Conservation (phyloP, 257 asterid genomes). For the Datura wrightii region DNA sequence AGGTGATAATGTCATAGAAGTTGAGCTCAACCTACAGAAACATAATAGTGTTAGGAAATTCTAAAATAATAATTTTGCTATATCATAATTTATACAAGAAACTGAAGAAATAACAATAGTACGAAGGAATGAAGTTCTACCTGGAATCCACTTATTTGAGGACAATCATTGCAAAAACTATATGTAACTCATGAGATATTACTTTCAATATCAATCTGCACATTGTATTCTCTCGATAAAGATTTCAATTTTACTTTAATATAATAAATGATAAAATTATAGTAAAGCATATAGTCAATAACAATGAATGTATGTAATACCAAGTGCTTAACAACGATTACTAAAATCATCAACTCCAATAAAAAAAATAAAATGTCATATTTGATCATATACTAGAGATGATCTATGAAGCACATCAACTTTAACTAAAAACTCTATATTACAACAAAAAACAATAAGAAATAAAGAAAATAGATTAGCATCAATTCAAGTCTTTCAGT, state of each 20-base stretch:
- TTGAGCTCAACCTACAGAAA: slow-evolving; percentile 69
- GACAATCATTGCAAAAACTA: slow-evolving; percentile 77
- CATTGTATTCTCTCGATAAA: slow-evolving; percentile 81
- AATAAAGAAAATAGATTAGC: not conserved
- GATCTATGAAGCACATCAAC: not conserved
- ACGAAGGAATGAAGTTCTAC: slow-evolving; percentile 45
- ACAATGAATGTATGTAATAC: not conserved
- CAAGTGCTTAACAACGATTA: not conserved
- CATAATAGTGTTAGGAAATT: slow-evolving; percentile 17
- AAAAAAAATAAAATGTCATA: not conserved
- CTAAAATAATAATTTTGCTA: not conserved
- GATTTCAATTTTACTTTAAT: slow-evolving; percentile 81
- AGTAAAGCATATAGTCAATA: slow-evolving; percentile 26
- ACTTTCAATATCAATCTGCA: slow-evolving; percentile 89
- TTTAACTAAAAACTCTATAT: not conserved
- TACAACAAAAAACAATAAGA: not conserved
- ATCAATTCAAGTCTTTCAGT: not conserved
- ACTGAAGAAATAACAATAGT: not conserved
- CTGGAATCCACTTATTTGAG: slow-evolving; percentile 77
- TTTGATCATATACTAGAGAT: not conserved
- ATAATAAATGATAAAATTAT: slow-evolving; percentile 63
- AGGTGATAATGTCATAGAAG: slow-evolving; percentile 65
- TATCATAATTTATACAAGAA: not conserved
- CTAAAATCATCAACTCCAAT: not conserved
- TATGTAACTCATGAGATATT: slow-evolving; percentile 84